These are phyloP conservation scores for Striga hermonthica DNA, from an alignment of 305 asterid species.

Conservation along the genomic window DNA sequence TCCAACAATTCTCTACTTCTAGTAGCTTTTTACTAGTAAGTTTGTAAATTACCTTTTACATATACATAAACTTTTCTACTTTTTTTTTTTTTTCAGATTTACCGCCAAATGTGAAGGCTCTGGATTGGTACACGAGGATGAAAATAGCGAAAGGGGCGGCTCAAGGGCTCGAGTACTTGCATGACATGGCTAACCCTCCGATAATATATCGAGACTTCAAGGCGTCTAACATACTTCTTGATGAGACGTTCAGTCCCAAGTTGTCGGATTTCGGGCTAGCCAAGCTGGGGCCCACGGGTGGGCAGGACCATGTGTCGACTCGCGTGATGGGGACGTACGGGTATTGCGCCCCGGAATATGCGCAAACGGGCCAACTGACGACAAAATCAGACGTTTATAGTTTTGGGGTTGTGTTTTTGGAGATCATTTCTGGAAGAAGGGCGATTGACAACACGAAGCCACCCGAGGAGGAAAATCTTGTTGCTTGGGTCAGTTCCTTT, in stretches of 20 bases:
- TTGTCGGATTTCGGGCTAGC: slow-evolving; percentile 94
- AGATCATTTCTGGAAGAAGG: slow-evolving; percentile 84
- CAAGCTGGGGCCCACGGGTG: slow-evolving; percentile 67
- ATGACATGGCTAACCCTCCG: slow-evolving; percentile 70
- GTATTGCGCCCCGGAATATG: slow-evolving; percentile 93
- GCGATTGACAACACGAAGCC: slow-evolving; percentile 67
- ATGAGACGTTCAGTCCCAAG: slow-evolving; percentile 60
- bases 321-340: slow-evolving; percentile 96
- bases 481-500: slow-evolving; percentile 63
- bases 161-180: slow-evolving; percentile 84
- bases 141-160: slow-evolving; percentile 85
- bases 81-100: slow-evolving; percentile 36
- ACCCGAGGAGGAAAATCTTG: slow-evolving; percentile 71
- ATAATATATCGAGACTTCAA: slow-evolving; percentile 79
- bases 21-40: too few relatives aligned
- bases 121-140: slow-evolving; percentile 89
- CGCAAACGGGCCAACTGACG: slow-evolving; percentile 70
- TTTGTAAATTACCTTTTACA: too few relatives aligned
- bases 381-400: slow-evolving; percentile 82
- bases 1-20: too few relatives aligned
- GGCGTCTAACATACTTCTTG: slow-evolving; percentile 74
- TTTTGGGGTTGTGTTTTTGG: slow-evolving; percentile 82
- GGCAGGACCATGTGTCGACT: slow-evolving; percentile 70
- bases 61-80: too few relatives aligned
- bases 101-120: slow-evolving; percentile 45